Conservation (phyloP, 129 eudicot genomes). For the Arctium minus region DNA sequence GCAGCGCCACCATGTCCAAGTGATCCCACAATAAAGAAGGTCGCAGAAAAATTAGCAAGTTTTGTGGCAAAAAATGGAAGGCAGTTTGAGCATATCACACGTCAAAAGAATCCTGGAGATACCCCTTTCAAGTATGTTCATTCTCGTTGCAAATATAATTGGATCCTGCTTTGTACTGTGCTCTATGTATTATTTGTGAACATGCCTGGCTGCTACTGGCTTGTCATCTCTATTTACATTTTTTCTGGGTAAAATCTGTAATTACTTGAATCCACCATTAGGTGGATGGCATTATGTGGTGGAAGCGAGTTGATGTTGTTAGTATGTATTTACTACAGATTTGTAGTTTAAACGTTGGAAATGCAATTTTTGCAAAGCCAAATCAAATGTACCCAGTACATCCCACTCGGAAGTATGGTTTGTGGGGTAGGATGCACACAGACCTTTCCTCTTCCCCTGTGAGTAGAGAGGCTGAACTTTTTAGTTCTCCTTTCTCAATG, state of each 20-base stretch:
- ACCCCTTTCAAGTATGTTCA: constrained; percentile 84
- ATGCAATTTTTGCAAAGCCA: neutral
- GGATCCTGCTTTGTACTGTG: neutral
- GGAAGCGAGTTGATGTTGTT: neutral
- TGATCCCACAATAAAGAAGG: constrained; percentile 88
- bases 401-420: neutral
- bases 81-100: constrained; percentile 85
- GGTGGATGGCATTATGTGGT: neutral
- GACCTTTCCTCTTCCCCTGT: neutral
- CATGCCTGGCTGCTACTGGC: neutral
- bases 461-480: neutral
- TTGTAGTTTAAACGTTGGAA: neutral
- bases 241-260: neutral
- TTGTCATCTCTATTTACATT: neutral
- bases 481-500: neutral
- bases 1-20: constrained; percentile 93
- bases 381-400: neutral
- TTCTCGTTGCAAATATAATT: neutral
- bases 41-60: constrained; percentile 88
- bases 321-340: neutral
- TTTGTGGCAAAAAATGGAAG: constrained; percentile 99
- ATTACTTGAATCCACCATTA: neutral
- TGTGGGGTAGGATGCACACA: neutral
- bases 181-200: neutral
- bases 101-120: constrained; percentile 92